These are phyloP conservation scores for Cutaneotrichosporon sp. DNA, from an alignment of 1,284 basidiomycete species.

Conservation along the genomic window DNA sequence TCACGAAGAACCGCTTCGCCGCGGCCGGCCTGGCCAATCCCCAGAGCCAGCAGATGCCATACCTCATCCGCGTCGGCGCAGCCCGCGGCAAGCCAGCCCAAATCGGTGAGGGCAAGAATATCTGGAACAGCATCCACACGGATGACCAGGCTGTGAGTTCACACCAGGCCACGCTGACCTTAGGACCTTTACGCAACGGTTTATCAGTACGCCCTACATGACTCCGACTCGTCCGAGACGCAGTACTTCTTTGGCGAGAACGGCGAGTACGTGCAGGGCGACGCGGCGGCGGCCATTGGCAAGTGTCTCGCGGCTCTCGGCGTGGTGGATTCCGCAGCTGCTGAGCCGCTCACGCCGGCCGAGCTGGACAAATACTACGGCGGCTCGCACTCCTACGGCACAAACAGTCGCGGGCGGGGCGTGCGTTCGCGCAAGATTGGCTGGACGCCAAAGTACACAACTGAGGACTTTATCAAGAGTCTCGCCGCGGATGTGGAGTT, in stretches of 20 bases:
- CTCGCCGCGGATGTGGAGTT: constrained; percentile 17
- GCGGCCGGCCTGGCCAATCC: constrained; percentile 39
- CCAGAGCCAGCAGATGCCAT: constrained; percentile 40
- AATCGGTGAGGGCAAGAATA: constrained; percentile 41
- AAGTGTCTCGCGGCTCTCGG: constrained; percentile 18
- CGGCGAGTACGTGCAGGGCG: constrained; percentile 43
- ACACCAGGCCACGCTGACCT: neutral
- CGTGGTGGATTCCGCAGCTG: constrained; percentile 28
- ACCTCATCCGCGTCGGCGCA: constrained; percentile 37
- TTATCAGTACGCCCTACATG: constrained; percentile 23
- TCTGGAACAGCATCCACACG: constrained; percentile 24
- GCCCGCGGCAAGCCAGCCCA: constrained; percentile 40
- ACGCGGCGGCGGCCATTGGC: constrained; percentile 37
- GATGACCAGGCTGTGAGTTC: constrained; percentile 15
- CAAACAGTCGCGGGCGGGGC: constrained; percentile 55
- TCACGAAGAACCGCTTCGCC: constrained; percentile 33
- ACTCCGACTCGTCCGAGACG: constrained; percentile 36
- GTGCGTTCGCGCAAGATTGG: constrained; percentile 57
- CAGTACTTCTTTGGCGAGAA: constrained; percentile 46
- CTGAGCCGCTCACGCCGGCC: constrained; percentile 33
- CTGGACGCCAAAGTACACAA: constrained; percentile 36
- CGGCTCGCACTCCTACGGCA: constrained; percentile 51
- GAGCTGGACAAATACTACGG: constrained; percentile 45
- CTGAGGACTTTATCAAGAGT: constrained; percentile 24
- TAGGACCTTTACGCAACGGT: constrained; percentile 32